Base-by-base conservation (phyloP, 768 basidiomycete genomes). In the Heimioporus sp. region DNA sequence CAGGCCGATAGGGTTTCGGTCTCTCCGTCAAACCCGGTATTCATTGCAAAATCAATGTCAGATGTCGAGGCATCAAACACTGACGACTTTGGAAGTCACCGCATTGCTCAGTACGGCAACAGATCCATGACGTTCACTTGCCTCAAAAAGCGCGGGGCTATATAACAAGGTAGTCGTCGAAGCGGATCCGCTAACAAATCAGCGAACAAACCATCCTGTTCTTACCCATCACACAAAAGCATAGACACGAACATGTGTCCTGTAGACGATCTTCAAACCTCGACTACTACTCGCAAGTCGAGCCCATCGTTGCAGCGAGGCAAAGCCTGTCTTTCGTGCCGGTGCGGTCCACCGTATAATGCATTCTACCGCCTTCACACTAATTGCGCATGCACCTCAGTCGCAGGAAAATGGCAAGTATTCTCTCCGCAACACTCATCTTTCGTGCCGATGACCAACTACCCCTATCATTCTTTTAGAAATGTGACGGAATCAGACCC, bases 401-500 rank as follows among this genome's bases (percentile, higher is more conserved):
- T 57, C 72, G 76, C 44, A 68, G 79, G 44, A 81, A 81, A 59
- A 77, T 81, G 66, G 79, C 76, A 46, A 38, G 69, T 46, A 13
- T 3, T 8, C 19, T 28, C 24, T 28, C 24, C 24, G 5, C 16
- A 8, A 5, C 20, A 2, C 15, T 21, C 30, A 1, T 20, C 20
- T 20, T 30, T 31, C 12, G 16, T 21, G 16, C 4, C 20, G 32
- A 30, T 30, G 30, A 24, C 37, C 34, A n/a, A 28, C 17, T 13
- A 12, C 16, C 20, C 8, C 8, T 47, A 30, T 28, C 35, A n/a
- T 19, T 10, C 24, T 28, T 19, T 10, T 51, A 85, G 86, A 82
- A 81, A 73, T 89, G 87, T 57, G 86, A 89, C 58, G 84, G 85
- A 16, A 65, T 63, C 4, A 80, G 80, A 51, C 86, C 86, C 2